Percentiles rank a stretch among this genome's conserved stretches.
phyloP scores from a whole-genome alignment of 2,329 filamentous ascomycete genomes.

The Chaetomium globosum region DNA sequence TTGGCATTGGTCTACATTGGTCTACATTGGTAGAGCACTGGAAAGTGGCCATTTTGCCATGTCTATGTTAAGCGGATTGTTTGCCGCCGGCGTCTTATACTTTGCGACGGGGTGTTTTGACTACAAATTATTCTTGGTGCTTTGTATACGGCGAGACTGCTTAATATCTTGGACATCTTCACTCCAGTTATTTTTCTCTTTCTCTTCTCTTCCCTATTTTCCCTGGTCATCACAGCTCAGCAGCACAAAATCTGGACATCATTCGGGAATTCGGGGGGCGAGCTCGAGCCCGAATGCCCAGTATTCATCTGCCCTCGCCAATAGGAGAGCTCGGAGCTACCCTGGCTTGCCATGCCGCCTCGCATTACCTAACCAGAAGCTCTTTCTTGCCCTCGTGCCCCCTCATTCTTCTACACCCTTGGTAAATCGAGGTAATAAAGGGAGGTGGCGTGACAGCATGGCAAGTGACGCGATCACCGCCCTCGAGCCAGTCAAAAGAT shows the following conservation, averaged over 20 bases:
- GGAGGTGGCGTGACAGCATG: slow-evolving; percentile 15
- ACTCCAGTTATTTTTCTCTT: no score
- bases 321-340: slow-evolving; percentile 23
- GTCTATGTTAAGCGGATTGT: background rate
- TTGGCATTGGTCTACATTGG: background rate
- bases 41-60: background rate
- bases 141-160: no score
- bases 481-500: background rate
- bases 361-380: slow-evolving; percentile 7
- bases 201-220: no score
- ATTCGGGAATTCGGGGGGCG: background rate
- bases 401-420: no score
- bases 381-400: background rate
- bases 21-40: background rate
- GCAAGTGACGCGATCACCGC: background rate
- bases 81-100: background rate
- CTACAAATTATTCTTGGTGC: background rate
- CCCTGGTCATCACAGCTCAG: background rate
- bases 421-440: background rate
- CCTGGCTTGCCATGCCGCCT: background rate
- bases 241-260: background rate
- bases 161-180: no score
- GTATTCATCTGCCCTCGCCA: background rate
- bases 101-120: background rate
- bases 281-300: background rate